Evolutionary conservation across 768 basidiomycete species (phyloP).

Genomic region (Sporobolomyces pararoseus): DNA sequence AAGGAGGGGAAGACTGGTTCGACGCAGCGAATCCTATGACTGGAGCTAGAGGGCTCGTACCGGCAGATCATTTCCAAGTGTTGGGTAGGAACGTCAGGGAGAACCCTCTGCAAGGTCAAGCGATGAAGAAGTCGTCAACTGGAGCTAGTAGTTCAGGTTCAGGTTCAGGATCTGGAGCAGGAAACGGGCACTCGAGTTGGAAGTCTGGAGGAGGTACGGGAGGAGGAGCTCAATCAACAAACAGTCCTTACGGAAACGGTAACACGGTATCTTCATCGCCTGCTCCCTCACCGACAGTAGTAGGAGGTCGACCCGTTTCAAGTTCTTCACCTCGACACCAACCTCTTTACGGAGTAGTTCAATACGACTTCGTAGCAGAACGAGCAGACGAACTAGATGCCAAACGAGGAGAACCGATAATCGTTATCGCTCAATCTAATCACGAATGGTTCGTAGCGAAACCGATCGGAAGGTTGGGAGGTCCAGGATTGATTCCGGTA

Average conservation of each 20-base stretch:
- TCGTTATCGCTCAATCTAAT: constrained; percentile 98
- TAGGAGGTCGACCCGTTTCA: constrained; percentile 37
- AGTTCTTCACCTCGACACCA: constrained; percentile 48
- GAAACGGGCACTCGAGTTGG: not conserved
- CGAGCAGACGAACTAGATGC: constrained; percentile 94
- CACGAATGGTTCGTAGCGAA: constrained; percentile 99
- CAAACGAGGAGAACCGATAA: constrained; percentile 85
- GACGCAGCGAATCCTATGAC: constrained; percentile 92
- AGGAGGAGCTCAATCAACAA: not conserved
- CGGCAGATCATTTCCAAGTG: constrained; percentile 81
- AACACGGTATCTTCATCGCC: constrained; percentile 17
- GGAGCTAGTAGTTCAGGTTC: constrained; percentile 23
- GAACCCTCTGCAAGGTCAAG: constrained; percentile 23
- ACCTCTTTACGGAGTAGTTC: constrained; percentile 88
- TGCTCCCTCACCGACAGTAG: constrained; percentile 28
- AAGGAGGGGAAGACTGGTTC: constrained; percentile 61
- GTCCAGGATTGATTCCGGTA: constrained; percentile 93
- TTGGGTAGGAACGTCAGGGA: constrained; percentile 61
- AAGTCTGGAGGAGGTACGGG: not conserved
- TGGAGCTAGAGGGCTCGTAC: constrained; percentile 85
- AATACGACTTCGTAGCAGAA: constrained; percentile 94
- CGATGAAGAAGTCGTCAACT: constrained; percentile 12
- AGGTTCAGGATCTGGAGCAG: constrained; percentile 7
- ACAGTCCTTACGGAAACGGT: not conserved
- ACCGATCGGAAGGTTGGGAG: constrained; percentile 88